Evolutionary conservation across 805 yeast genomes (phyloP).

Genomic region (Saccharomycopsis sp.): DNA sequence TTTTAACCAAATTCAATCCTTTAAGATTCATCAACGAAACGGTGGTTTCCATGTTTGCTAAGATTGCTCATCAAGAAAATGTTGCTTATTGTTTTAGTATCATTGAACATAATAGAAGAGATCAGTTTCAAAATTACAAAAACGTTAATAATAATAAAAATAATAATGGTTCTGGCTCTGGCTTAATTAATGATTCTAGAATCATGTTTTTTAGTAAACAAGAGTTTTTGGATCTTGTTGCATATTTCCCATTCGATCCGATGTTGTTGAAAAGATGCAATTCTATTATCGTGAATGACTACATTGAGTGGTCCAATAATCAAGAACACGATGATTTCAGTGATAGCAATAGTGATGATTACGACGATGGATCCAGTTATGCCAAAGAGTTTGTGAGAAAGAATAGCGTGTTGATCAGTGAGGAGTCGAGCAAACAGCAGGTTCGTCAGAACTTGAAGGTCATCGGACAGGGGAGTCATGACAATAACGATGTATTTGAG

Average conservation of each 20-base stretch:
- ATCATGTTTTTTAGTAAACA: slow-evolving; percentile 44
- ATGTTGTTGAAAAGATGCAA: slow-evolving; percentile 57
- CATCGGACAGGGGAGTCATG: not conserved
- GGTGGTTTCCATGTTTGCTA: slow-evolving; percentile 88
- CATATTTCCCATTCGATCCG: slow-evolving; percentile 97
- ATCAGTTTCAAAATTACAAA: slow-evolving; percentile 37
- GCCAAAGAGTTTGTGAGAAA: not conserved
- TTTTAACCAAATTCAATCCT: slow-evolving; percentile 86
- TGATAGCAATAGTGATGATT: slow-evolving; percentile 11
- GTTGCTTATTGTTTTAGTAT: slow-evolving; percentile 90
- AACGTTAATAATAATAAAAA: too few relatives aligned
- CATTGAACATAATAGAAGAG: slow-evolving; percentile 80
- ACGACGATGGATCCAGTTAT: slow-evolving; percentile 1
- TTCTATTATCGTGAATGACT: slow-evolving; percentile 40
- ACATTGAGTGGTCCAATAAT: slow-evolving; percentile 70
- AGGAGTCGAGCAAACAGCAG: not conserved
- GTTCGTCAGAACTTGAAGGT: not conserved
- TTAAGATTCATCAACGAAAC: slow-evolving; percentile 88
- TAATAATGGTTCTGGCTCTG: not conserved
- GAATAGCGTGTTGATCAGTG: not conserved
- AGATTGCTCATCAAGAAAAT: slow-evolving; percentile 79
- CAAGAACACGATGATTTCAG: slow-evolving; percentile 1
- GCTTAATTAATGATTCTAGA: slow-evolving; percentile 4
- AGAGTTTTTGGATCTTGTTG: slow-evolving; percentile 81
- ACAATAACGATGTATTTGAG: too few relatives aligned